A percentile compares a stretch with the other conserved stretches of the same genome.
These are phyloP conservation scores for Brassica balearica DNA, from an alignment of 441 rosid genomes.

Conservation along the genomic window DNA sequence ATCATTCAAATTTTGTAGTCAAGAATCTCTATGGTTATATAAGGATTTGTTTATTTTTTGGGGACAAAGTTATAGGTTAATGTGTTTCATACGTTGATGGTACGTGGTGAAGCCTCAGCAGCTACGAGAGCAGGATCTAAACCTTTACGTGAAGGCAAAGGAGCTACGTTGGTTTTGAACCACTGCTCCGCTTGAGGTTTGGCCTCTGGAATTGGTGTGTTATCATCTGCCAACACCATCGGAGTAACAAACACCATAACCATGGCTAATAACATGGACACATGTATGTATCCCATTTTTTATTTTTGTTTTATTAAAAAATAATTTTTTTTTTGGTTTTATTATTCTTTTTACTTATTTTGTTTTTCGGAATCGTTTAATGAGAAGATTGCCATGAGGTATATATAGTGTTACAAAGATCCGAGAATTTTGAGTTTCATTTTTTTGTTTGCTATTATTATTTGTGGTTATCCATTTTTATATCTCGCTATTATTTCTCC, in stretches of 20 bases:
- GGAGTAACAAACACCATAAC: slow-evolving; percentile 18
- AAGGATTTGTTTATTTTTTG: neutral
- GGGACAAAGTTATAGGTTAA: neutral
- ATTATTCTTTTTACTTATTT: neutral
- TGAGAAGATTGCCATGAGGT: slow-evolving; percentile 6
- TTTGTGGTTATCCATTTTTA: slow-evolving; percentile 29
- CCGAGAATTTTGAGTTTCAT: neutral
- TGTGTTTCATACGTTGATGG: neutral
- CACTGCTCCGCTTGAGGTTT: slow-evolving; percentile 23
- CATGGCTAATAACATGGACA: slow-evolving; percentile 10
- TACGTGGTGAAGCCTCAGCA: slow-evolving; percentile 6
- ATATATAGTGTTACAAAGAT: slow-evolving; percentile 25
- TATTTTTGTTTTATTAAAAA: neutral
- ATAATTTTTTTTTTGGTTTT: neutral
- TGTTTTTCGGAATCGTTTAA: slow-evolving; percentile 2
- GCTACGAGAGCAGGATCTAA: slow-evolving; percentile 12
- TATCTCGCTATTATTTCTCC: slow-evolving; percentile 21
- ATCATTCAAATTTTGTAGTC: neutral
- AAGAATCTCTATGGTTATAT: neutral
- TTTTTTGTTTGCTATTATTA: slow-evolving; percentile 32
- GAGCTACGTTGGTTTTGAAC: slow-evolving; percentile 23
- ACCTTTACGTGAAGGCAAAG: slow-evolving; percentile 13
- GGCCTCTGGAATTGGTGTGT: slow-evolving; percentile 20
- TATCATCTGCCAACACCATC: slow-evolving; percentile 20
- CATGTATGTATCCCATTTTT: slow-evolving; percentile 28